A percentile compares a stretch with the other conserved stretches of the same genome.
These are phyloP conservation scores for Xylariaceae sp. DNA, from an alignment of 2,329 filamentous ascomycete genomes.

Conservation along the genomic window DNA sequence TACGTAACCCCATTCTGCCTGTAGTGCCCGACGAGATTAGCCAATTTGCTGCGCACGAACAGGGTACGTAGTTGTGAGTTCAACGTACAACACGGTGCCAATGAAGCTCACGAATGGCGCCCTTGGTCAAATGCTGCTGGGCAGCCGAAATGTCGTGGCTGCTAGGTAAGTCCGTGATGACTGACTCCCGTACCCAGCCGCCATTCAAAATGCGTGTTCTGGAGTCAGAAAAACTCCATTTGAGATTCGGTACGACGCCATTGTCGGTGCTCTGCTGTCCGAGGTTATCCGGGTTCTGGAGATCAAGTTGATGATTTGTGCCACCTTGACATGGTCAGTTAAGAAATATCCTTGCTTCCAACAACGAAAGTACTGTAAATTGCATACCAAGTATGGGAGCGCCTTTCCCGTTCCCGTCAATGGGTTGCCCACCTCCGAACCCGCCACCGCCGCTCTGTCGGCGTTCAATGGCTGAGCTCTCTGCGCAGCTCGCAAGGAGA, in stretches of 20 bases:
- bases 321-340: slow-evolving; percentile 48
- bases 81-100: slow-evolving; percentile 63
- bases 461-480: slow-evolving; percentile 23
- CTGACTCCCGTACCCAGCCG: slow-evolving; percentile 65
- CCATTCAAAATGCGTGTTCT: slow-evolving; percentile 61
- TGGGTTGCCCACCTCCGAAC: slow-evolving; percentile 54
- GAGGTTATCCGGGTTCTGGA: slow-evolving; percentile 63
- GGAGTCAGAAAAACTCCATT: slow-evolving; percentile 68
- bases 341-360: slow-evolving; percentile 2
- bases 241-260: slow-evolving; percentile 64
- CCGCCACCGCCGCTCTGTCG: slow-evolving; percentile 24
- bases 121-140: slow-evolving; percentile 66
- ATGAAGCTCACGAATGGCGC: slow-evolving; percentile 63
- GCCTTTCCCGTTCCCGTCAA: slow-evolving; percentile 56
- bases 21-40: too few species aligned
- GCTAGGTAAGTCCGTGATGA: slow-evolving; percentile 63
- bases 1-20: slow-evolving; percentile 67
- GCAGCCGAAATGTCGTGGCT: slow-evolving; percentile 66
- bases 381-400: slow-evolving; percentile 54
- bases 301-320: slow-evolving; percentile 60
- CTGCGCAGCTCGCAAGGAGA: slow-evolving; percentile 18
- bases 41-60: too few species aligned
- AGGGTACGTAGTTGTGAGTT: background rate
- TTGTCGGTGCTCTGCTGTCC: slow-evolving; percentile 60
- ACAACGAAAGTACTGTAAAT: background rate